phyloP scores from a whole-genome alignment of 1,284 basidiomycete genomes.

The Papiliotrema terrestris region DNA sequence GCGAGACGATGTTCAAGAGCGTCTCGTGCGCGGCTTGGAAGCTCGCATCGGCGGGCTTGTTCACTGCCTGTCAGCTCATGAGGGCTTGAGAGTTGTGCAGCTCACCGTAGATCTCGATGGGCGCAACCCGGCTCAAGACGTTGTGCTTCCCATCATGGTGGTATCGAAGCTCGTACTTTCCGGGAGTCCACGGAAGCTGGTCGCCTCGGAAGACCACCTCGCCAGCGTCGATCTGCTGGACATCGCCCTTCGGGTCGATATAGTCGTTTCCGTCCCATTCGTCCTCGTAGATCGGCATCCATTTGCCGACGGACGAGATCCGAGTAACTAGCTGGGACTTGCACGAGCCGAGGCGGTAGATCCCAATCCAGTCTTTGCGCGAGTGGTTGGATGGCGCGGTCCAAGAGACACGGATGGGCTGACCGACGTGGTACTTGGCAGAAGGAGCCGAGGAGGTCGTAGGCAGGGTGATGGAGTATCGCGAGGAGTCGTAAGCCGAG shows the following conservation, averaged over 20 bases:
- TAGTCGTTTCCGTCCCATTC: constrained; percentile 90
- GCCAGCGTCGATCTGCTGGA: constrained; percentile 53
- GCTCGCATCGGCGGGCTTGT: constrained; percentile 52
- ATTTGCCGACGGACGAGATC: constrained; percentile 82
- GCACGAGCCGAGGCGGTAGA: constrained; percentile 87
- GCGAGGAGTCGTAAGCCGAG: constrained; percentile 69
- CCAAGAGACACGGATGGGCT: constrained; percentile 84
- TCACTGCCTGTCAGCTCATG: constrained; percentile 17
- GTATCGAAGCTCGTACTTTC: constrained; percentile 74
- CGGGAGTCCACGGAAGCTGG: constrained; percentile 78
- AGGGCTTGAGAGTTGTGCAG: not conserved
- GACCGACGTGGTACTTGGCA: constrained; percentile 77
- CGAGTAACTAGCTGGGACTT: constrained; percentile 76
- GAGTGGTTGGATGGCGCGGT: constrained; percentile 82
- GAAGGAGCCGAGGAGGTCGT: constrained; percentile 46
- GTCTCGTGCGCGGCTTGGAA: constrained; percentile 61
- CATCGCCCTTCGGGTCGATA: constrained; percentile 51
- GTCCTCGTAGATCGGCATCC: constrained; percentile 85
- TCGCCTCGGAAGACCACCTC: constrained; percentile 72
- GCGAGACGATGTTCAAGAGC: constrained; percentile 71
- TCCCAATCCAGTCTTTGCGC: constrained; percentile 94
- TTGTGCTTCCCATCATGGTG: constrained; percentile 96
- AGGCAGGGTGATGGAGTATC: constrained; percentile 67
- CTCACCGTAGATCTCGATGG: constrained; percentile 83
- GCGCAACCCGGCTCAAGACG: constrained; percentile 78